Evolutionary conservation across 2,329 filamentous ascomycete genomes (phyloP), one percentile per base, ranked within the genome.

Genomic region (Ilyonectria mors-panacis): DNA sequence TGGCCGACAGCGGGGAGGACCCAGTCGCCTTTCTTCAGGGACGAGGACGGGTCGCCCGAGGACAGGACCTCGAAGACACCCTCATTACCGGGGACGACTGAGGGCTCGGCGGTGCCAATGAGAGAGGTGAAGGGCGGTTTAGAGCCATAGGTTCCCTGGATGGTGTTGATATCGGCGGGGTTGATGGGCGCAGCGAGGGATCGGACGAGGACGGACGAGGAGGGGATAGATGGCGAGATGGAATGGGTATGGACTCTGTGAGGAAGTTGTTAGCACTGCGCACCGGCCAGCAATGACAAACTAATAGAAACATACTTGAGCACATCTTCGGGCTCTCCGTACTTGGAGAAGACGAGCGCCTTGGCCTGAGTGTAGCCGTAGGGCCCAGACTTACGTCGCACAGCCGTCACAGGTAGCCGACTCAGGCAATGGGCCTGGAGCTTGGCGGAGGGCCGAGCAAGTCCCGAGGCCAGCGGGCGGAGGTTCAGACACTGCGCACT

Each of bases 131-230:
- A 95, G 50, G 88, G 85, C 0, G 95, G 94, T 79, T 94, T 94
- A 51, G 91, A 91, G 68, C 95, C 95, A 84, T 99, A 99, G 4
- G 95, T 94, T 72, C 96, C 96, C 85, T 99, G 96, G 77, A 99
- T 93, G 76, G 95, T 95, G 85, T 99, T 99, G 81, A 99, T 93
- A 83, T 99, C 96, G 77, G 96, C 95, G 26, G 96, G 96, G 84
- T 99, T 99, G 81, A 99, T 94, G 64, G 96, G 94, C 1, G 94
- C 91, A 35, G 95, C 93, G 75, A 99, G 93, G 75, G 96, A 92
- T 80, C 94, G 94, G 67, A 99, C 85, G 61, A 95, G 94, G 73
- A 97, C 82, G 53, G 87, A 83, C 54, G 81, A 82, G 37, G 85
- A 79, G 54, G 93, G 92, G 70, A 94, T 88, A 4, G 89, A 87